Percentiles rank a stretch among this genome's conserved stretches.
phyloP scores from a whole-genome alignment of 164 flowering plant genomes.

The Cinnamomum chago region DNA sequence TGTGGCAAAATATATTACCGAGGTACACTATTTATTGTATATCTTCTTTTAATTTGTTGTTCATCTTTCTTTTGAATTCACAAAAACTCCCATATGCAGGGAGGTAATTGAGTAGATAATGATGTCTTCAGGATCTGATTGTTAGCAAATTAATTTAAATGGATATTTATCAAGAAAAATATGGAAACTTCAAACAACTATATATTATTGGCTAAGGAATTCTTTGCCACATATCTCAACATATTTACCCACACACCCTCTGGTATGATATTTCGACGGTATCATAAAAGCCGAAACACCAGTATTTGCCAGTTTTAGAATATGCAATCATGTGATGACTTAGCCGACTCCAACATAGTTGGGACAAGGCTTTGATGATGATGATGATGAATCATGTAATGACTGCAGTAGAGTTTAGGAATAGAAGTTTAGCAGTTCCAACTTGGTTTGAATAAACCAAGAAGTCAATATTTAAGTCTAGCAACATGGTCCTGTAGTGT shows the following conservation, averaged over 20 bases:
- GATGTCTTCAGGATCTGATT: too few species aligned
- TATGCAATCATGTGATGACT: neutral
- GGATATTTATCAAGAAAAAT: neutral
- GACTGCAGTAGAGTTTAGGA: too few species aligned
- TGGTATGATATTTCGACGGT: neutral
- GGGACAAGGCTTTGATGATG: too few species aligned
- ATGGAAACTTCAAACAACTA: neutral
- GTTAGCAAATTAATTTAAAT: neutral
- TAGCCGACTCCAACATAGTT: too few species aligned
- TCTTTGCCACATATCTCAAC: neutral
- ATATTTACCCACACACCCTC: neutral
- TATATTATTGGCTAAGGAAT: slow-evolving; percentile 1
- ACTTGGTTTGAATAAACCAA: neutral
- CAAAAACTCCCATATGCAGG: neutral
- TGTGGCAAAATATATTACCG: slow-evolving; percentile 63
- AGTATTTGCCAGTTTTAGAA: neutral
- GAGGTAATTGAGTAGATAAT: too few species aligned
- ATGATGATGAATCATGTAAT: too few species aligned
- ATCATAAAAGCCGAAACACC: neutral
- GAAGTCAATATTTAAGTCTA: neutral
- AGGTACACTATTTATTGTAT: slow-evolving; percentile 33
- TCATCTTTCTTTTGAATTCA: neutral
- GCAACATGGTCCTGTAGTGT: too few species aligned
- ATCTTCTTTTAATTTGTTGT: neutral
- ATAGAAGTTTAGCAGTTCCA: too few species aligned